Evolutionary conservation across 2,329 filamentous ascomycete species (phyloP), one percentile per base, ranked within the genome.

Genomic region (Dactylellina sp.): DNA sequence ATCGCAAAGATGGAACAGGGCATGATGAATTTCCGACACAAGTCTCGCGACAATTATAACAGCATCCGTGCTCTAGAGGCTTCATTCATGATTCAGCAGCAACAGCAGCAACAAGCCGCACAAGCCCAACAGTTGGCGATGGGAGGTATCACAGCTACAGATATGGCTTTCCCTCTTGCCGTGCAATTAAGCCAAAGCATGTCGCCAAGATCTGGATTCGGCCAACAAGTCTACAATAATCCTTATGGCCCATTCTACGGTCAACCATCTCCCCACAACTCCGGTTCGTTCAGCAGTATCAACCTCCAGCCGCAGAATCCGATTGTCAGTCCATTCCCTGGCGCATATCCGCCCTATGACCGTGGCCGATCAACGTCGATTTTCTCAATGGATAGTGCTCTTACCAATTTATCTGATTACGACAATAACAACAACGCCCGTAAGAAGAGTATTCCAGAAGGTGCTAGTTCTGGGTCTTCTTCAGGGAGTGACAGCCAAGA

Each of bases 371-470:
- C 77, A n/a, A 75, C 75, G 4, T 77, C 76, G 7, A 76, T 78
- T 39, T 78, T 78, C 55, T 77, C 76, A 1, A 76, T 76, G 61
- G 76, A 76, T 9, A 78, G 77, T 20, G 77, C 77, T 39, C 44
- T 78, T 24, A 78, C 77, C 16, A 78, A 78, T 60, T 65, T 78
- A 49, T 77, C 76, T 2, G 77, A 78, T 42, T 76, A 77, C 12
- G 77, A 76, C 53, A 64, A 64, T 20, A 32, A 22, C 25, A 42
- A 37, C 12, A 40, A 42, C 35, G 65, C 65, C 50, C 68, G 68
- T 47, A 72, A 72, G 60, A 72, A 72, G 60, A 72, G 68, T n/a
- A 40, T 72, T 7, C 68, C 68, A 5, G 68, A 61, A 39, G 68
- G 59, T 44, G 68, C 22, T 32, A 72, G 68, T 20, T 60, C 60